Base-by-base conservation (phyloP, 1,139 yeast genomes). In the Hemisphaericaspora xylofermentans region DNA sequence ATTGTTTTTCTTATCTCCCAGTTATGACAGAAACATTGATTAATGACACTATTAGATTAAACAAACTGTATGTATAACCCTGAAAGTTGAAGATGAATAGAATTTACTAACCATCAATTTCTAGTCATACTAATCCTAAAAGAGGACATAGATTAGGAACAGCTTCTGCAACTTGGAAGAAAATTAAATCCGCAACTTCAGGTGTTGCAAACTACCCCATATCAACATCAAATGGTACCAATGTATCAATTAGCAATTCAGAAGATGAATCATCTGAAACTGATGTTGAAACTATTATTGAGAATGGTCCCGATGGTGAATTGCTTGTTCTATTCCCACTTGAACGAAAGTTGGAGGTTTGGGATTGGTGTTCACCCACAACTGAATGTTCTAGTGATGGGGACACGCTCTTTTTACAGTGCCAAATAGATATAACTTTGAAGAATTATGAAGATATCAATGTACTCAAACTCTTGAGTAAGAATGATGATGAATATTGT, bases 231-330 rank as follows among this genome's bases (percentile, higher is more conserved):
- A 39, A 32, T 3, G 9, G 13, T 13, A 13, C 40, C 18, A 13
- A 33, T 42, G 25, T 31, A 14, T 26, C 40, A 9, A 27, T 19
- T n/a, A 38, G 43, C 2, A 37, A 36, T 17, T 33, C 42, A 13
- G 42, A 40, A 16, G 45, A 44, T 17, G 46, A 40, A 13, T 26
- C 15, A 8, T n/a, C n/a, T 6, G 37, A 33, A 15, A 33, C 13
- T 10, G 19, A n/a, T n/a, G 35, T 16, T 6, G 38, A 36, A 6
- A 44, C 43, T n/a, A 34, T 51, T 4, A 43, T 67, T 28, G 72
- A 64, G 38, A 60, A 64, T 42, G 81, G 82, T 0, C 49, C 58
- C 5, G 53, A 61, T 39, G 82, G 83, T 2, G 82, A 78, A 42
- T 45, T 78, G 5, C 54, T 74, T 33, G 45, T 76, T 2, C 58